These are phyloP conservation scores for Rhododendron molle DNA, from an alignment of 148 eudicot genomes.

Conservation along the genomic window DNA sequence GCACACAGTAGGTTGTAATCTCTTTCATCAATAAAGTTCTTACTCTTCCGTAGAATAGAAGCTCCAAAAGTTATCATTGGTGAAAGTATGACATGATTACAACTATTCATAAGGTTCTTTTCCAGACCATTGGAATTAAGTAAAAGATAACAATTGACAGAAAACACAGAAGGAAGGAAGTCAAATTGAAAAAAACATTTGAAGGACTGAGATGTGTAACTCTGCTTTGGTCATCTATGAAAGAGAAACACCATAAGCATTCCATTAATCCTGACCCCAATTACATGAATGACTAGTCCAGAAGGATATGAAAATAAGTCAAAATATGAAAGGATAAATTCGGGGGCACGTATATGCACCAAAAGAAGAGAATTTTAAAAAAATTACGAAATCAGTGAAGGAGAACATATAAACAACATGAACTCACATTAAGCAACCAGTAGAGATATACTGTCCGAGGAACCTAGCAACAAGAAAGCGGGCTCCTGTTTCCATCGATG, in stretches of 20 bases:
- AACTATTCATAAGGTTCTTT: no score
- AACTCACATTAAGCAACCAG: conserved; percentile 80
- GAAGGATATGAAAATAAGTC: neutral
- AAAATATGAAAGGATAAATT: neutral
- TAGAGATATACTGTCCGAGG: conserved; percentile 49
- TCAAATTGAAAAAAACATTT: no score
- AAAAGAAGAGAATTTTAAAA: neutral
- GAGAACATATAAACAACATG: neutral
- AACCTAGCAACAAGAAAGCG: conserved; percentile 66
- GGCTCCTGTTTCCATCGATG: conserved; percentile 67
- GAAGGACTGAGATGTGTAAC: neutral
- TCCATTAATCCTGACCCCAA: neutral
- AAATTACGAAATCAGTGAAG: neutral
- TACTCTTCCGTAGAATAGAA: no score
- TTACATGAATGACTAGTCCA: neutral
- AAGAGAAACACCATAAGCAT: neutral
- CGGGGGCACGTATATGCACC: neutral
- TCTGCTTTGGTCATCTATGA: neutral
- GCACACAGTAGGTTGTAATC: no score
- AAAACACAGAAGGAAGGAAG: no score
- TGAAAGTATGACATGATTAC: no score
- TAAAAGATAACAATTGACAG: neutral
- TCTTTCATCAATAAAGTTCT: no score
- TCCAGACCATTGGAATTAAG: neutral
- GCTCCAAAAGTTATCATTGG: no score